Base-by-base conservation (phyloP, 2,329 filamentous ascomycete species). In the Aureobasidium sp. region DNA sequence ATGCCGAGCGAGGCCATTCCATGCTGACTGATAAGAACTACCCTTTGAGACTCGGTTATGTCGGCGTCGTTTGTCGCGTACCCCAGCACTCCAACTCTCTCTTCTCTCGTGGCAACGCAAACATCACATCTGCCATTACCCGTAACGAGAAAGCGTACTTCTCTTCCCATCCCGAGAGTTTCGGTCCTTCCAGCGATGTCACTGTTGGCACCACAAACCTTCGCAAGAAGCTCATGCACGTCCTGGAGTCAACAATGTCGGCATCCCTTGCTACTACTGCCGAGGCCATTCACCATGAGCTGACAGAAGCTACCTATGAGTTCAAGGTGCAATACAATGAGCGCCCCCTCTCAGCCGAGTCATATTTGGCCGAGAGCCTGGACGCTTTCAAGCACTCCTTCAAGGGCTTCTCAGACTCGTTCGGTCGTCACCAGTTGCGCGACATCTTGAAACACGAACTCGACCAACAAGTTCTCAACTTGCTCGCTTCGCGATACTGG, bases 321-420 rank as follows among this genome's bases (percentile, higher is more conserved):
- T 99, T 96, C 81, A 99, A 99, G 74, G 94, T 99, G 5, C 95
- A 99, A 74, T 99, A 99, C 77, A 99, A 99, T 70, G 94, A 99
- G 73, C 87, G 94, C 7, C 91, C 93, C 1, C 80, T 99, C 39
- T 96, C 91, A 56, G 94, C 94, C 1, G 94, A 99, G 73, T 96
- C 93, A 4, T 99, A 99, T 72, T 83, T 99, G 42, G 94, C 94
- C 1, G 94, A 97, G 74, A 96, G 90, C 67, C 79, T 99, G 3
- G 94, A 99, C 74, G 87, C 88, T 22, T 97, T 99, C 82, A 99
- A 99, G 76, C 95, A 97, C 74, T 90, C 91, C 0, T 99, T 99
- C 78, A 97, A 96, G 73, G 88, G 89, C 67, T 96, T 97, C 71
- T 87, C 91, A 0, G 91, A 96, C 67, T 83, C 84, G 34, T 99